phyloP scores from a whole-genome alignment of 768 basidiomycete genomes.

The Crepidotus variabilis region DNA sequence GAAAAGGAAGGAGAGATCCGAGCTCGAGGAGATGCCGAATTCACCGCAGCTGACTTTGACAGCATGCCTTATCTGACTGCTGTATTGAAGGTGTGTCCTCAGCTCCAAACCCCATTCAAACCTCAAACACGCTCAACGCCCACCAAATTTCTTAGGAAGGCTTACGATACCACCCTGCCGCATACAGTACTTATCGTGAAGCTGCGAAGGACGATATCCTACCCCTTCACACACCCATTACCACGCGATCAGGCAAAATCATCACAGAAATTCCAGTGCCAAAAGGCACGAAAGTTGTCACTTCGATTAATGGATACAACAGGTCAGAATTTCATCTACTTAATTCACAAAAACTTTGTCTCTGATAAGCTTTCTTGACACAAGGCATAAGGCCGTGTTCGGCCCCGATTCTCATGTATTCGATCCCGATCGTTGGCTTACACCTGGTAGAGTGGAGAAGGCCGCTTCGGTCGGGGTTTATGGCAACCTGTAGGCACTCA shows the following conservation, averaged over 20 bases:
- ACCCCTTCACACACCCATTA: slow-evolving; percentile 52
- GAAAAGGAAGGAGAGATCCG: slow-evolving; percentile 31
- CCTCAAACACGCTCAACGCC: not conserved
- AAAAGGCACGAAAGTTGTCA: slow-evolving; percentile 44
- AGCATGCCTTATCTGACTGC: slow-evolving; percentile 45
- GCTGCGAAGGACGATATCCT: slow-evolving; percentile 52
- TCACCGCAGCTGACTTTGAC: slow-evolving; percentile 42
- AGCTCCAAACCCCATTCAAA: not conserved
- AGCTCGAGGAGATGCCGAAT: slow-evolving; percentile 32
- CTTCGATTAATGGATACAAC: slow-evolving; percentile 52
- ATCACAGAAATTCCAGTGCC: slow-evolving; percentile 46
- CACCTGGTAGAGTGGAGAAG: slow-evolving; percentile 30
- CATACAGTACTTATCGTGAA: slow-evolving; percentile 30
- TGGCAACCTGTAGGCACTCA: slow-evolving; percentile 37
- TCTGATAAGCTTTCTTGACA: not conserved
- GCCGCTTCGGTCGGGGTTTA: slow-evolving; percentile 43
- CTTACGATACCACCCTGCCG: slow-evolving; percentile 40
- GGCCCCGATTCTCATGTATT: slow-evolving; percentile 44
- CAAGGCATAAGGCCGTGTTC: slow-evolving; percentile 39
- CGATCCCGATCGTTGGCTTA: slow-evolving; percentile 48
- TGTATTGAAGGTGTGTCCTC: slow-evolving; percentile 37
- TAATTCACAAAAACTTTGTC: not conserved
- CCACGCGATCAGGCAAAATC: slow-evolving; percentile 37
- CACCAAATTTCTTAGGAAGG: slow-evolving; percentile 32
- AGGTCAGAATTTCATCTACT: slow-evolving; percentile 27